Evolutionary conservation across 1,139 yeast genomes (phyloP).

Genomic region (Scheffersomyces lignicola): DNA sequence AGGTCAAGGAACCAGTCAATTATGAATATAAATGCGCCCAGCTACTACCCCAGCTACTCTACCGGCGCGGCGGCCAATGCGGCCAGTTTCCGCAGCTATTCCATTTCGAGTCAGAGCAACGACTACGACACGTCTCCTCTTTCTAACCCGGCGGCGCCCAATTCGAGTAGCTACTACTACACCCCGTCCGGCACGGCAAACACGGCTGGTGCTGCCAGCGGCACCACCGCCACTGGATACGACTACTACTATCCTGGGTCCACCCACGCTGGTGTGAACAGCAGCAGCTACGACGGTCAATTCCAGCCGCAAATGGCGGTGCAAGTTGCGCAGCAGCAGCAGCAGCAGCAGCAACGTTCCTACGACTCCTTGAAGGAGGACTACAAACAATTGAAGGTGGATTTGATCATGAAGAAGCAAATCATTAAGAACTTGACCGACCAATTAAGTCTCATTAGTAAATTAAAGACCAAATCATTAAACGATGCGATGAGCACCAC

Average conservation of each 20-base stretch:
- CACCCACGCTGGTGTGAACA: background rate
- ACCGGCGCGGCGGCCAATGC: conserved; percentile 3
- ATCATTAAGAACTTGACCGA: conserved; percentile 36
- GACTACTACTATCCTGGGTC: background rate
- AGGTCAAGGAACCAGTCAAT: conserved; percentile 4
- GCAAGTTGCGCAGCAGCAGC: background rate
- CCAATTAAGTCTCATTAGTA: conserved; percentile 22
- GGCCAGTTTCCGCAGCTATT: background rate
- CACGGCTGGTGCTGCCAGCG: background rate
- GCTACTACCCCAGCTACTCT: conserved; percentile 24
- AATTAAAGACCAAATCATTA: conserved; percentile 13
- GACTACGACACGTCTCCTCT: conserved; percentile 7
- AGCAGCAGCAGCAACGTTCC: conserved; percentile 1
- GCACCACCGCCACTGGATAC: background rate
- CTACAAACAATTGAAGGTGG: conserved; percentile 29
- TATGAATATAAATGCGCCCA: conserved; percentile 31
- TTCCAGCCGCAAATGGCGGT: conserved; percentile 4
- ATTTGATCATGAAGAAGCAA: conserved; percentile 35
- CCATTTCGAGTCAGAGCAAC: conserved; percentile 3
- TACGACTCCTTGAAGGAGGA: conserved; percentile 17
- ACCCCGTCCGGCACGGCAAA: conserved; percentile 1
- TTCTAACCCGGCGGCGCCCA: conserved; percentile 4
- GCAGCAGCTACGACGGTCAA: background rate
- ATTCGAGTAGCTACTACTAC: conserved; percentile 5
- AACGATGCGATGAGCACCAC: conserved; percentile 6